Percentiles rank a stretch among this genome's conserved stretches.
These are phyloP conservation scores for Phytophthora tentaculata DNA, from an alignment of 352 stramenopile species.

Conservation along the genomic window DNA sequence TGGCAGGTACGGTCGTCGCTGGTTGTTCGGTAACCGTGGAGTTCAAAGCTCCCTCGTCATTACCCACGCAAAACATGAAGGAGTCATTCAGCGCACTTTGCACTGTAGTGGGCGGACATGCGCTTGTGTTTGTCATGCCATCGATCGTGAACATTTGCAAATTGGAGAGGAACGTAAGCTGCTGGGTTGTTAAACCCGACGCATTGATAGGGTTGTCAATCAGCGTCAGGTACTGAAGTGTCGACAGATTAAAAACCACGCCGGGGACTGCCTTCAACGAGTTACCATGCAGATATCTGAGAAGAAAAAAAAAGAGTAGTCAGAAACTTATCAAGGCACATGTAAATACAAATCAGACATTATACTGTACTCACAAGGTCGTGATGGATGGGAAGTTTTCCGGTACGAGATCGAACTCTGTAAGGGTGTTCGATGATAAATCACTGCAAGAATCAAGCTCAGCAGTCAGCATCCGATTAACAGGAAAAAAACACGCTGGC, in stretches of 20 bases:
- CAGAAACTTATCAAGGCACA: not conserved
- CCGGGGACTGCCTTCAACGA: slow-evolving; percentile 48
- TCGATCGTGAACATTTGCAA: slow-evolving; percentile 59
- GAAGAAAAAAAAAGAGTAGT: slow-evolving; percentile 2
- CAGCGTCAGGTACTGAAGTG: slow-evolving; percentile 55
- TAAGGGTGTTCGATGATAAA: slow-evolving; percentile 52
- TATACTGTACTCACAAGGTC: slow-evolving; percentile 42
- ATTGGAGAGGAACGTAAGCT: slow-evolving; percentile 67
- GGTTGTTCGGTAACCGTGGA: slow-evolving; percentile 25
- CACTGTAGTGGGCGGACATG: slow-evolving; percentile 52
- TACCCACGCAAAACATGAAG: slow-evolving; percentile 65
- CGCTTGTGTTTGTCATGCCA: slow-evolving; percentile 53
- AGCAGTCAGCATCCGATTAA: not conserved
- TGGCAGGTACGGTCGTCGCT: slow-evolving; percentile 19
- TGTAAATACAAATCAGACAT: not conserved
- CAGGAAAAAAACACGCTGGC: not conserved
- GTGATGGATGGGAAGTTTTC: slow-evolving; percentile 54
- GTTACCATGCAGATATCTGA: slow-evolving; percentile 59
- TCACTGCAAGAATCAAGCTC: slow-evolving; percentile 33
- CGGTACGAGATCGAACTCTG: slow-evolving; percentile 38
- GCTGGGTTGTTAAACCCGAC: slow-evolving; percentile 45
- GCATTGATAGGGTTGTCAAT: slow-evolving; percentile 61
- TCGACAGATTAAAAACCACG: slow-evolving; percentile 63
- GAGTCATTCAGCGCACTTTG: slow-evolving; percentile 53
- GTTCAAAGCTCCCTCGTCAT: slow-evolving; percentile 27